Conservation (phyloP, 2,329 filamentous ascomycete species). For the Pestalotiopsis fici region DNA sequence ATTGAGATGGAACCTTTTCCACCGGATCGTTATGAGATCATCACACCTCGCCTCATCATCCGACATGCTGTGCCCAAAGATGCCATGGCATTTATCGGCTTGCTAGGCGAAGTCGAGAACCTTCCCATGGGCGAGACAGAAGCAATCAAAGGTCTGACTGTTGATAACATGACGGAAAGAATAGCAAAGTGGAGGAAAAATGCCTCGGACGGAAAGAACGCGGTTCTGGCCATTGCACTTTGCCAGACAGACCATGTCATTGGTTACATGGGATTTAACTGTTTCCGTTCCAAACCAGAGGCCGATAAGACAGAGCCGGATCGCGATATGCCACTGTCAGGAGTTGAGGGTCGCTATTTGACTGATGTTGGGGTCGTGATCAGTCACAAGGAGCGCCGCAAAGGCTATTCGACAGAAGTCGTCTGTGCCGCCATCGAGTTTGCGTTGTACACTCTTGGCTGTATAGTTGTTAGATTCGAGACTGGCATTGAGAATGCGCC, state of each 20-base stretch:
- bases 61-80: not conserved
- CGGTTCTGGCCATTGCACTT: not conserved
- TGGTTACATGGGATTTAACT: constrained; percentile 6
- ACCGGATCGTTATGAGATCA: not conserved
- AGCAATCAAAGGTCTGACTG: not conserved
- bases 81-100: not conserved
- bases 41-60: not conserved
- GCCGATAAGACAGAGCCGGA: not conserved
- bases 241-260: not conserved
- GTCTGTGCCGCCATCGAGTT: not conserved
- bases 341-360: constrained; percentile 1
- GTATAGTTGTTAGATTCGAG: not conserved
- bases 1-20: not conserved
- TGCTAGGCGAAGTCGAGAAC: constrained; percentile 1
- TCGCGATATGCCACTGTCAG: not conserved
- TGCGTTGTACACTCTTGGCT: not conserved
- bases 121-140: not conserved
- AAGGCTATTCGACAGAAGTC: not conserved
- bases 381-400: not conserved
- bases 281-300: not conserved
- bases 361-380: constrained; percentile 4
- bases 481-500: not conserved
- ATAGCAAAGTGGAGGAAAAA: not conserved
- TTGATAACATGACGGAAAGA: not conserved
- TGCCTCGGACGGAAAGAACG: not conserved